Percentiles rank a stretch among this genome's conserved stretches.
Evolutionary conservation across 2,329 filamentous ascomycete species (phyloP).

Genomic region (Colletotrichum filicis): DNA sequence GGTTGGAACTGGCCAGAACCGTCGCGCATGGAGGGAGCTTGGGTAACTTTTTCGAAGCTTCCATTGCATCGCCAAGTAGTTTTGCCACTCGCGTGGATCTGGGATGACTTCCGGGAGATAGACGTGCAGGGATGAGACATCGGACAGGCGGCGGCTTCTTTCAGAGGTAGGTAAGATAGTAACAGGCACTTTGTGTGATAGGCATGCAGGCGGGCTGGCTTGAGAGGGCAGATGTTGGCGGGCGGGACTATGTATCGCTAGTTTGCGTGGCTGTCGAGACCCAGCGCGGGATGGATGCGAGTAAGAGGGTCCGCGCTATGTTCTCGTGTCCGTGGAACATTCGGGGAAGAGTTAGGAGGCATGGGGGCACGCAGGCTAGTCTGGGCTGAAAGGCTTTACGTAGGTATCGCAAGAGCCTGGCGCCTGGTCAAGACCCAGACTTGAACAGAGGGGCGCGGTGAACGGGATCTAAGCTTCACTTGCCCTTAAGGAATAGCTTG

Average conservation of each 20-base stretch:
- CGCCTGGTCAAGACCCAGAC: background rate
- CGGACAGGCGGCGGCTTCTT: background rate
- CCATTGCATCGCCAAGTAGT: background rate
- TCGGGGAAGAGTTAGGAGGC: too few species aligned
- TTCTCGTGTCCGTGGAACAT: background rate
- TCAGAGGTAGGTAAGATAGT: background rate
- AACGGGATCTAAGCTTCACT: background rate
- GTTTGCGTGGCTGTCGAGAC: background rate
- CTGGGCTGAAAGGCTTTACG: background rate
- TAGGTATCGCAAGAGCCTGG: background rate
- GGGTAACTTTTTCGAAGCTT: background rate
- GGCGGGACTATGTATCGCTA: background rate
- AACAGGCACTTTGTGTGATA: background rate
- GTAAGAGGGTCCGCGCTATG: background rate
- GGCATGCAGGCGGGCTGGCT: too few species aligned
- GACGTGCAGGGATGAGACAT: background rate
- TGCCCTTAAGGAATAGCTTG: background rate
- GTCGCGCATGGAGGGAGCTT: background rate
- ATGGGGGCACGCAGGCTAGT: background rate
- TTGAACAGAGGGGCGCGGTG: background rate
- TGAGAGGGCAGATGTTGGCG: background rate
- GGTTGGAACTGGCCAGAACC: background rate
- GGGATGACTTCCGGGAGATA: background rate
- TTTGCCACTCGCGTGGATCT: slow-evolving; percentile 3
- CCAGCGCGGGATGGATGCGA: slow-evolving; percentile 1